Conservation (phyloP, 805 yeast species). For the Candida palmyrensis region DNA sequence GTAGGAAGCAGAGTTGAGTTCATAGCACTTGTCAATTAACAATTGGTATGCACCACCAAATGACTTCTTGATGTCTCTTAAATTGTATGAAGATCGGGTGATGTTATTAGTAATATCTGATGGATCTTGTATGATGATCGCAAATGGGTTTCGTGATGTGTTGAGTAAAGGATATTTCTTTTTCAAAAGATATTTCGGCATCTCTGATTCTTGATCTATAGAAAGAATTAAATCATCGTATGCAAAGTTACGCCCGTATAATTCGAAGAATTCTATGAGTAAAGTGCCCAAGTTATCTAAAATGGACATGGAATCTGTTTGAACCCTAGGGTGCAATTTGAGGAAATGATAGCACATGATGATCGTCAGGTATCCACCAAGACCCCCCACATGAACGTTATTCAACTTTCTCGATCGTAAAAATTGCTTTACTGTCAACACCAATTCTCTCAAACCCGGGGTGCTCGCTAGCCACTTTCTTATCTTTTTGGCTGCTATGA, state of each 20-base stretch:
- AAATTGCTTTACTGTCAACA: conserved; percentile 79
- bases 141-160: conserved; percentile 49
- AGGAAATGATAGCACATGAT: conserved; percentile 79
- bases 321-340: conserved; percentile 70
- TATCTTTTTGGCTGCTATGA: conserved; percentile 76
- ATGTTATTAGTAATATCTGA: conserved; percentile 79
- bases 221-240: conserved; percentile 75
- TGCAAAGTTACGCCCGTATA: conserved; percentile 86
- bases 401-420: conserved; percentile 71
- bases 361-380: conserved; percentile 92
- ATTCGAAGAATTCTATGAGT: conserved; percentile 85
- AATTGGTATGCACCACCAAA: conserved; percentile 86
- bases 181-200: conserved; percentile 58
- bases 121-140: conserved; percentile 84
- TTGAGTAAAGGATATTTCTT: conserved; percentile 45
- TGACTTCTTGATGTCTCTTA: conserved; percentile 74
- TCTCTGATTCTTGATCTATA: conserved; percentile 47
- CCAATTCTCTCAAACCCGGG: conserved; percentile 80
- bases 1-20: conserved; percentile 59
- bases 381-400: conserved; percentile 88
- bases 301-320: conserved; percentile 62
- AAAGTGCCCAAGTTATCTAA: conserved; percentile 78
- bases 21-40: conserved; percentile 69
- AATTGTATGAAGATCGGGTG: conserved; percentile 77
- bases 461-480: conserved; percentile 66